A percentile compares a stretch with the other conserved stretches of the same genome.
These are phyloP conservation scores for Fusarium succisae DNA, from an alignment of 2,329 filamentous ascomycete genomes.

Conservation along the genomic window DNA sequence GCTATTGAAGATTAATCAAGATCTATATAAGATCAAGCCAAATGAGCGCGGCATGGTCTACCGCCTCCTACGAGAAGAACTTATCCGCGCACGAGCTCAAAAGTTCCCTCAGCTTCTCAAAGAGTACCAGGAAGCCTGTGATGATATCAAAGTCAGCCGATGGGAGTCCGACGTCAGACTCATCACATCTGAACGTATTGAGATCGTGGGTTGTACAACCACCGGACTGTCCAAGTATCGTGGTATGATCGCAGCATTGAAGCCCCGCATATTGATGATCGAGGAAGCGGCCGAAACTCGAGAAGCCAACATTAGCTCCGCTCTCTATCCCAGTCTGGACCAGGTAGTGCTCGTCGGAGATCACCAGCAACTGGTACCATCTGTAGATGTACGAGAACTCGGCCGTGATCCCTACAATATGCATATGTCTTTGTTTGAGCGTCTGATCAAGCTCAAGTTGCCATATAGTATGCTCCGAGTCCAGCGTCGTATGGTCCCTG, in stretches of 20 bases:
- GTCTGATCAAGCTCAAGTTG: slow-evolving; percentile 73
- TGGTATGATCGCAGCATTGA: slow-evolving; percentile 70
- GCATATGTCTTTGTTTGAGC: slow-evolving; percentile 81
- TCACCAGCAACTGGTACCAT: slow-evolving; percentile 80
- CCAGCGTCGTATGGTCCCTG: slow-evolving; percentile 70
- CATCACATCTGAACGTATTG: slow-evolving; percentile 49
- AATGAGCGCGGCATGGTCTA: slow-evolving; percentile 71
- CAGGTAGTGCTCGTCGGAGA: slow-evolving; percentile 74
- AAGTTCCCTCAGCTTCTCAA: slow-evolving; percentile 60
- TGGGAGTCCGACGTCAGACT: slow-evolving; percentile 66
- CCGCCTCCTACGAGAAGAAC: slow-evolving; percentile 65
- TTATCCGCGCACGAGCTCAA: slow-evolving; percentile 58
- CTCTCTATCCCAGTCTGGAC: slow-evolving; percentile 60
- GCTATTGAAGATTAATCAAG: slow-evolving; percentile 40
- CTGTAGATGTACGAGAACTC: slow-evolving; percentile 70
- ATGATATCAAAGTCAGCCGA: slow-evolving; percentile 63
- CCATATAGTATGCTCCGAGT: slow-evolving; percentile 71
- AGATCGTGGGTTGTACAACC: slow-evolving; percentile 75
- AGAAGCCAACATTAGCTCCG: slow-evolving; percentile 67
- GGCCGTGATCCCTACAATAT: slow-evolving; percentile 70
- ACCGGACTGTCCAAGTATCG: slow-evolving; percentile 86
- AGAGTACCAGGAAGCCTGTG: slow-evolving; percentile 60
- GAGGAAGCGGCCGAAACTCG: slow-evolving; percentile 84
- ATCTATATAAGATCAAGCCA: slow-evolving; percentile 68
- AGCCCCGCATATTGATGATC: slow-evolving; percentile 75